Evolutionary conservation across 495 filamentous ascomycete species (phyloP).

Genomic region (Neurospora sp.): DNA sequence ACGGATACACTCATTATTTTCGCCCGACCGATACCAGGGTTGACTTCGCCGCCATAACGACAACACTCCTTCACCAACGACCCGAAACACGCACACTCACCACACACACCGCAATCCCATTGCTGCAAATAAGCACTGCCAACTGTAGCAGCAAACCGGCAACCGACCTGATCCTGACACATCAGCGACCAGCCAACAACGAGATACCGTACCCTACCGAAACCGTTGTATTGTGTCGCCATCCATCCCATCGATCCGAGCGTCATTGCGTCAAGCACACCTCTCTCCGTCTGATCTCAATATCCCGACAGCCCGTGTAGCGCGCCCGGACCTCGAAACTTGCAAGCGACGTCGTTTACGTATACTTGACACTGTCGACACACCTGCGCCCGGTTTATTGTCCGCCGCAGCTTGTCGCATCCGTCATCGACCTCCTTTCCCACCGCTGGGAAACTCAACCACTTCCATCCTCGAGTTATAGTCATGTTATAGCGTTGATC

Average conservation of each 20-base stretch:
- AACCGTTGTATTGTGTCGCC: background rate
- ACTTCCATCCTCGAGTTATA: background rate
- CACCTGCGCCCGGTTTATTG: background rate
- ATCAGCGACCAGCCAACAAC: background rate
- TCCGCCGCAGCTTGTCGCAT: background rate
- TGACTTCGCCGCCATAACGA: background rate
- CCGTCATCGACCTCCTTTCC: background rate
- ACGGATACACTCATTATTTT: background rate
- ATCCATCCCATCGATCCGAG: background rate
- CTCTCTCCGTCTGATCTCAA: background rate
- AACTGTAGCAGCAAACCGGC: background rate
- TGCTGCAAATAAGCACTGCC: background rate
- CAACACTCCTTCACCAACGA: background rate
- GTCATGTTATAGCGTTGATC: constrained; percentile 5
- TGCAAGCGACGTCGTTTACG: background rate
- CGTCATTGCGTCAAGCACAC: background rate
- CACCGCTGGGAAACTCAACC: background rate
- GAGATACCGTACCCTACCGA: background rate
- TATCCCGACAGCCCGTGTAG: constrained; percentile 2
- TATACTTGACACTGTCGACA: background rate
- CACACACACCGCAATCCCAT: background rate
- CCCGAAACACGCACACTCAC: background rate
- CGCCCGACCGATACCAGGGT: background rate
- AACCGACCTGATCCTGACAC: background rate
- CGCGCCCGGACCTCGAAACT: constrained; percentile 17